Conservation (phyloP, 441 rosid species). For the Dalechampia spathulata region DNA sequence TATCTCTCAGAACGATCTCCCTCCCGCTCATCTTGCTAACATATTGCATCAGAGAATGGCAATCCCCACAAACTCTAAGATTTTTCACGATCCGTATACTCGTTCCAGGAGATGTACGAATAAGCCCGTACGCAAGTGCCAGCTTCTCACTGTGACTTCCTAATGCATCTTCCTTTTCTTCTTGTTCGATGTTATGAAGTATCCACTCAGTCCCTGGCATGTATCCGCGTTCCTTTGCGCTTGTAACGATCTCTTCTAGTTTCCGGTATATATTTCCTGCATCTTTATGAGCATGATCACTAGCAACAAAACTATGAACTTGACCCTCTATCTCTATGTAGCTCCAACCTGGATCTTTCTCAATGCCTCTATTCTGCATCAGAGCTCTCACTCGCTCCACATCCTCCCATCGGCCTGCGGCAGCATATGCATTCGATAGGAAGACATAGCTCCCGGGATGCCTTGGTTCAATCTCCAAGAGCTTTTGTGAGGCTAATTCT, state of each 20-base stretch:
- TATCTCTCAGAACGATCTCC: conserved; percentile 52
- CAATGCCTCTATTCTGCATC: conserved; percentile 27
- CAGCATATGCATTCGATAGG: conserved; percentile 45
- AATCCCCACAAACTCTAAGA: conserved; percentile 57
- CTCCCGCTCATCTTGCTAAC: conserved; percentile 39
- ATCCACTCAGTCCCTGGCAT: conserved; percentile 49
- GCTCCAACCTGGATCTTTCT: conserved; percentile 52
- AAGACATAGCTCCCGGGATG: conserved; percentile 47
- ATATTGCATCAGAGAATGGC: conserved; percentile 55
- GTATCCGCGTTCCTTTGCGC: conserved; percentile 41
- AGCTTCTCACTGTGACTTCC: conserved; percentile 62
- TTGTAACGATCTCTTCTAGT: conserved; percentile 36
- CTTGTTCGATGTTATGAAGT: conserved; percentile 60
- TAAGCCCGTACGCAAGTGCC: conserved; percentile 55
- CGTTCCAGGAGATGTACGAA: conserved; percentile 28
- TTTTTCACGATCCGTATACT: conserved; percentile 48
- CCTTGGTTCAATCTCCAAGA: conserved; percentile 44
- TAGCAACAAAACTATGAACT: conserved; percentile 48
- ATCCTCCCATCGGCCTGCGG: conserved; percentile 37
- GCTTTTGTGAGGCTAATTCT: conserved; percentile 36
- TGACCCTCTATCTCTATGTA: conserved; percentile 42
- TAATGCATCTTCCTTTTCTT: conserved; percentile 50
- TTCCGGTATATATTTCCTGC: conserved; percentile 33
- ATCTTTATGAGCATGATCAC: conserved; percentile 34
- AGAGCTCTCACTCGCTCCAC: conserved; percentile 29